phyloP scores from a whole-genome alignment of 2,329 filamentous ascomycete species.

The Colletotrichum ledebouriae region DNA sequence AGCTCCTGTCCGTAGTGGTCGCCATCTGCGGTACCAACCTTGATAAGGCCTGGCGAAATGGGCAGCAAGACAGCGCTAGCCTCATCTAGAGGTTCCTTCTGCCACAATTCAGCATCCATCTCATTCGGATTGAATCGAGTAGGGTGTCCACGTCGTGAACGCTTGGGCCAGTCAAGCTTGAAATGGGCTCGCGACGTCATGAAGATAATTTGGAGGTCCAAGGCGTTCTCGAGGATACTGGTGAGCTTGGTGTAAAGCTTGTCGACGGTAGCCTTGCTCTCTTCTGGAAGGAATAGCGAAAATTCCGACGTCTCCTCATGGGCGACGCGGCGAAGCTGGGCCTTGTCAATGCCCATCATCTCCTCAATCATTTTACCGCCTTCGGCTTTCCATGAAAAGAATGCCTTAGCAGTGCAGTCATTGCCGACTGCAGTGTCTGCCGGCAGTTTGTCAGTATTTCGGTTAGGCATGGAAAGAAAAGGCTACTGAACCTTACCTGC shows the following conservation, averaged over 20 bases:
- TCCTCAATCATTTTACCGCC: background rate
- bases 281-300: rapidly evolving
- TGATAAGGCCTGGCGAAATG: slow-evolving; percentile 17
- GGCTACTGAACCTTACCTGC: background rate
- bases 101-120: slow-evolving; percentile 6
- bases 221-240: background rate
- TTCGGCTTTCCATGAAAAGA: slow-evolving; percentile 16
- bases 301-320: rapidly evolving
- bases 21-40: slow-evolving; percentile 38
- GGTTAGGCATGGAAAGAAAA: background rate
- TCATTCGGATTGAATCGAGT: background rate
- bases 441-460: background rate
- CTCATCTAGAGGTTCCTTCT: background rate
- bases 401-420: too few relatives aligned
- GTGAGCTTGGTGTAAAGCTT: background rate
- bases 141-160: background rate
- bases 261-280: rapidly evolving
- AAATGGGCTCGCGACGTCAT: slow-evolving; percentile 19
- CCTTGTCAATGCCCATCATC: background rate
- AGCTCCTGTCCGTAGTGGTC: slow-evolving; percentile 21
- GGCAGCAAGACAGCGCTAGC: background rate
- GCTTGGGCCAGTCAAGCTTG: background rate
- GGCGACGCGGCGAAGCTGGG: rapidly evolving
- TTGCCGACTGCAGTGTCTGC: background rate
- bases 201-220: background rate